A percentile compares a stretch with the other conserved stretches of the same genome.
These are phyloP conservation scores for Hirschfeldia incana DNA, from an alignment of 345 rosid genomes.

Conservation along the genomic window DNA sequence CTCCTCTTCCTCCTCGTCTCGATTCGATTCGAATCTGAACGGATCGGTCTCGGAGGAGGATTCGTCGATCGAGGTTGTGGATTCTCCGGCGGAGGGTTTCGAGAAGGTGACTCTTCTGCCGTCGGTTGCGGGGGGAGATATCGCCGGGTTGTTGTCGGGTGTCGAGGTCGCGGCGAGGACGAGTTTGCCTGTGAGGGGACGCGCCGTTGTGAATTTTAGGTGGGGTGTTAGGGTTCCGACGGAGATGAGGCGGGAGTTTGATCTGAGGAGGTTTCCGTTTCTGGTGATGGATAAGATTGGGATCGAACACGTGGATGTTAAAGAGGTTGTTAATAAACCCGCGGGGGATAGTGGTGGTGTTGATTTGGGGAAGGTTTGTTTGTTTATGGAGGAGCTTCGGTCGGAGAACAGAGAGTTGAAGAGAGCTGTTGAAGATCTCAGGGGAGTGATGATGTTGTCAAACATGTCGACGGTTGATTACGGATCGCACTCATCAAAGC, in stretches of 20 bases:
- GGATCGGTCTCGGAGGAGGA: constrained; percentile 52
- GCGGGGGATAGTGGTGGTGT: constrained; percentile 23
- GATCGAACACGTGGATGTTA: constrained; percentile 71
- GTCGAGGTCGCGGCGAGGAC: constrained; percentile 79
- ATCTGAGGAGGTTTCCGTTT: constrained; percentile 61
- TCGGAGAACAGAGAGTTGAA: constrained; percentile 61
- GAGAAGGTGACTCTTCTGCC: constrained; percentile 44
- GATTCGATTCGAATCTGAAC: constrained; percentile 31
- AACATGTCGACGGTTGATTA: constrained; percentile 41
- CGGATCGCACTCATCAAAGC: constrained; percentile 43
- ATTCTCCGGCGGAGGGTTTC: constrained; percentile 41
- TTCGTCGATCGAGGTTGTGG: constrained; percentile 65
- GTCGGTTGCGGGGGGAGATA: constrained; percentile 38
- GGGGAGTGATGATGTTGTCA: constrained; percentile 52
- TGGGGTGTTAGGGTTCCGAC: constrained; percentile 95
- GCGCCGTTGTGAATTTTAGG: constrained; percentile 67
- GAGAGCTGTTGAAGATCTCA: constrained; percentile 74
- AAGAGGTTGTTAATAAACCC: neutral
- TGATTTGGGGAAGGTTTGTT: constrained; percentile 58
- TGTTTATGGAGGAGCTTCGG: constrained; percentile 59
- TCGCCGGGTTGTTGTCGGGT: constrained; percentile 55
- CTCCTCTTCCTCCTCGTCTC: constrained; percentile 53
- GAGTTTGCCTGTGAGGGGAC: constrained; percentile 61
- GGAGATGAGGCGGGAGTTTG: constrained; percentile 46
- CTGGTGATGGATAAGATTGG: constrained; percentile 87